Base-by-base conservation (phyloP, 2,329 filamentous ascomycete species). In the Malbranchea cinnamomea region DNA sequence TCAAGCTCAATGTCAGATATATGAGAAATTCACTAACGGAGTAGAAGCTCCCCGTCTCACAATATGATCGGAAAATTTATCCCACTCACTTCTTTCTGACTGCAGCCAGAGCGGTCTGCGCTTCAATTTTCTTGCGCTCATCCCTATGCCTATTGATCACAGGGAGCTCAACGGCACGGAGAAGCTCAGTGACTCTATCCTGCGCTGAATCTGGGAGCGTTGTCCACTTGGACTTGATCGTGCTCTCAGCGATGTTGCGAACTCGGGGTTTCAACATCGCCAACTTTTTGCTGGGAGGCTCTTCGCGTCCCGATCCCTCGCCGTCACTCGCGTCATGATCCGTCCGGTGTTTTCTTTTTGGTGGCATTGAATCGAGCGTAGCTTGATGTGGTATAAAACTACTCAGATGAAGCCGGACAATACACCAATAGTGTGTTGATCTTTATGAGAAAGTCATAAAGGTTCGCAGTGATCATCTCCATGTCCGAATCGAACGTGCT, bases 191-290 rank as follows among this genome's bases (percentile, higher is more conserved):
- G 26, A 62, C 46, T 30, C 53, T 58, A 22, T 56, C 55, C 39
- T 60, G 58, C 3, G 50, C 50, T 2, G 53, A 45, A 17, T 56
- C 53, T 2, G 57, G 53, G 2, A 62, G 47, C 4, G 58, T 55
- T 8, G 52, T 48, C 58, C 58, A 62, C 51, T 60, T 60, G 22
- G 54, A 49, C 29, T 57, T 57, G 41, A 62, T 58, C 6, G 54
- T 57, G 26, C 48, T 45, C 36, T 60, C 53, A 6, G 56, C 48
- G 19, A 61, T 45, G 29, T 55, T 54, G 31, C 54, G 56, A 24
- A 58, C 44, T 13, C 49, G 52, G 6, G 55, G 50, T 37, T 57
- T 51, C 19, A 61, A 41, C 27, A 52, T 53, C 9, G 56, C 52
- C 26, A 50, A 16, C n/a, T 28, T 27, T 21, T 37, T 35, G 10